These are phyloP conservation scores for Symbiodinium pilosum DNA, from an alignment of 73 alveolate genomes.

Conservation along the genomic window DNA sequence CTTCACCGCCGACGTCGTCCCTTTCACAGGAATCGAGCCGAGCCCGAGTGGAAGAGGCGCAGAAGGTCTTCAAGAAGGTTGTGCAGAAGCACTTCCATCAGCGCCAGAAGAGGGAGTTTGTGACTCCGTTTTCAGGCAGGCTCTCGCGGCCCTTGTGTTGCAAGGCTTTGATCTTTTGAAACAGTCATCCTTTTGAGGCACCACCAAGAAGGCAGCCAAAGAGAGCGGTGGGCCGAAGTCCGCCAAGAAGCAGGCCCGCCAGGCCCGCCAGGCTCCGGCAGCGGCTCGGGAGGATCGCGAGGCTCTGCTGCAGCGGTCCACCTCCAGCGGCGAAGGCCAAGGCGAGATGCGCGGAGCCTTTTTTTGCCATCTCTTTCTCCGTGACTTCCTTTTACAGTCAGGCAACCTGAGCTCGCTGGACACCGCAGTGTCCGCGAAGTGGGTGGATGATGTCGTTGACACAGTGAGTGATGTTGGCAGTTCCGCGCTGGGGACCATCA, in stretches of 20 bases:
- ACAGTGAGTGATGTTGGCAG: neutral
- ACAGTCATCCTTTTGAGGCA: no score
- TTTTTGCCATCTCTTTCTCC: no score
- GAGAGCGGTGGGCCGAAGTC: no score
- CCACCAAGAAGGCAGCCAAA: no score
- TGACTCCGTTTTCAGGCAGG: neutral
- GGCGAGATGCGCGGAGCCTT: no score
- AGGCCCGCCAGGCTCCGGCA: no score
- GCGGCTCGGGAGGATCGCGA: neutral
- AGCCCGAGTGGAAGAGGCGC: neutral
- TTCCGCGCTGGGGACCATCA: neutral
- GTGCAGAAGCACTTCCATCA: neutral
- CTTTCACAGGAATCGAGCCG: neutral
- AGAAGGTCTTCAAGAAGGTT: neutral
- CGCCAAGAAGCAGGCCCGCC: no score
- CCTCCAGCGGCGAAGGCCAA: no score
- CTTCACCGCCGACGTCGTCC: neutral
- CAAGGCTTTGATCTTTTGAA: no score
- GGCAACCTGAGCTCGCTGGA: conserved; percentile 26
- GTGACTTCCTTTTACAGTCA: neutral
- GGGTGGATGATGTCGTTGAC: neutral
- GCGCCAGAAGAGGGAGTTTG: neutral
- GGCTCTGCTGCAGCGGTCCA: neutral
- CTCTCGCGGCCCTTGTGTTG: no score
- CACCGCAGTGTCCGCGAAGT: conserved; percentile 8